Evolutionary conservation across 371 early-diverging fungal species (phyloP).

Genomic region (Mucor lusitanicus): DNA sequence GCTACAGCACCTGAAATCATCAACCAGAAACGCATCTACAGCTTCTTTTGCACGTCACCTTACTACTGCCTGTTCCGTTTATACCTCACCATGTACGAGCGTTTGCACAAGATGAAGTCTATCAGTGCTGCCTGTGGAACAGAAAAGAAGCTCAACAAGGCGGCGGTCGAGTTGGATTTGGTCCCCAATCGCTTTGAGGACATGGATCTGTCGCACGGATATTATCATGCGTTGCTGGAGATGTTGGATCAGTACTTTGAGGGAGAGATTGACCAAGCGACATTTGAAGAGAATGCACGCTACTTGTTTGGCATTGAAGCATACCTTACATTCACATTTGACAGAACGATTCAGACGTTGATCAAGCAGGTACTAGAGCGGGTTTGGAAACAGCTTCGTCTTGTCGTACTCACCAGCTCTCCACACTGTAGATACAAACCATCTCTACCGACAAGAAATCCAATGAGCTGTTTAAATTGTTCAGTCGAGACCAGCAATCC

Average conservation of each 20-base stretch:
- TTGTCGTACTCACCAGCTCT: background rate
- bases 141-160: slow-evolving; percentile 61
- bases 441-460: slow-evolving; percentile 11
- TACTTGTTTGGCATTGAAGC: slow-evolving; percentile 83
- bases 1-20: slow-evolving; percentile 11
- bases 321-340: slow-evolving; percentile 80
- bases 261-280: slow-evolving; percentile 73
- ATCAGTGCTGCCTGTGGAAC: slow-evolving; percentile 54
- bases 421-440: background rate
- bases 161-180: slow-evolving; percentile 81
- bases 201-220: slow-evolving; percentile 51
- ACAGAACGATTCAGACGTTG: slow-evolving; percentile 72
- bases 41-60: slow-evolving; percentile 59
- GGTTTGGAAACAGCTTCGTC: too few species aligned
- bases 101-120: slow-evolving; percentile 79
- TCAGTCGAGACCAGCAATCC: background rate
- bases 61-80: slow-evolving; percentile 69
- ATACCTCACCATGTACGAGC: slow-evolving; percentile 79
- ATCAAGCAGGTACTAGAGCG: slow-evolving; percentile 80
- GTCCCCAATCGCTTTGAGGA: slow-evolving; percentile 60
- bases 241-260: slow-evolving; percentile 71
- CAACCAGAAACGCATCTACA: slow-evolving; percentile 10
- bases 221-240: slow-evolving; percentile 70
- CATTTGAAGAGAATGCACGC: slow-evolving; percentile 89
- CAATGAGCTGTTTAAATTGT: slow-evolving; percentile 6